Base-by-base conservation (phyloP, 805 yeast genomes). In the Saturnispora diversa region DNA sequence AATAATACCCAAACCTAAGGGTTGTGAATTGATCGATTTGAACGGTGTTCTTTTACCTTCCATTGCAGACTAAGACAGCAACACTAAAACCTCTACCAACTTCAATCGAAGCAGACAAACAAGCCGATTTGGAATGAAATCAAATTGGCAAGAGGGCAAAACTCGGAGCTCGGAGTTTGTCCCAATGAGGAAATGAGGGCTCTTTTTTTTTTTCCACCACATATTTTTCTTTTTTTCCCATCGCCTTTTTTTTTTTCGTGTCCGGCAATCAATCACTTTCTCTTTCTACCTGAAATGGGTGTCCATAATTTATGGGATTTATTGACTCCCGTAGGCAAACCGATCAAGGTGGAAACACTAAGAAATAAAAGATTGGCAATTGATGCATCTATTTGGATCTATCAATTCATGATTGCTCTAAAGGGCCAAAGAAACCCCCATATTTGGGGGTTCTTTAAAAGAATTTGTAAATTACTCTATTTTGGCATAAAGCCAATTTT, bases 371-470 rank as follows among this genome's bases (percentile, higher is more conserved):
- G 72, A 39, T 65, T 92, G 51, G 98, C 98, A 0, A 90, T 92
- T 6, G 99, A 92, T 67, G 99, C 98, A 1, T 90, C 97, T 2
- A 92, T 92, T 48, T 92, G 99, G 99, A 83, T 92, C 40, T 92
- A 92, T 56, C 99, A 92, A 59, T 92, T 92, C 55, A 66, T 92
- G 48, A 92, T 90, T 58, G 97, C 97, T 1, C 94, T 92, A 17
- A 81, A 82, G 23, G 98, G 97, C 6, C 74, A 84, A 1, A 58
- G 88, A 44, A 83, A 78, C 45, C 80, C 96, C 0, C 98, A 92
- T 58, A 75, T 92, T 15, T 84, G 87, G n/a, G 99, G 99, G 7
- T 92, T 92, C 53, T 90, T 90, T 59, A 65, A 97, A 47, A 70
- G 99, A 40, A 87, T 92, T 12, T 88, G 97, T 63, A 92, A 92